phyloP scores from a whole-genome alignment of 192 early-diverging fungal species.

The Powellomyces hirtus region DNA sequence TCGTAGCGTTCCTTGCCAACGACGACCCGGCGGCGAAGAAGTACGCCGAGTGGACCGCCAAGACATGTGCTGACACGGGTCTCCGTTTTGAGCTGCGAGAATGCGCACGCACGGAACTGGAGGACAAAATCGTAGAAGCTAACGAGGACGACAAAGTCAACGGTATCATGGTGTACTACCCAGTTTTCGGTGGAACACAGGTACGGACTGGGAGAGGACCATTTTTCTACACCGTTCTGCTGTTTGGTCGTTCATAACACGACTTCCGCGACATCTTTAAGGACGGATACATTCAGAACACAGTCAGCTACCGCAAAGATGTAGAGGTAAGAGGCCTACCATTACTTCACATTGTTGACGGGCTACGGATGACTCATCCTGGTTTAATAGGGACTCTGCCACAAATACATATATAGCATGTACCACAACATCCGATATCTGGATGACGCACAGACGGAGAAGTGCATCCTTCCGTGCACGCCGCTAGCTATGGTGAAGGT shows the following conservation, averaged over 20 bases:
- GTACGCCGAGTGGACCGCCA: constrained; percentile 95
- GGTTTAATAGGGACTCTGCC: constrained; percentile 69
- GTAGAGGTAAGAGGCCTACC: constrained; percentile 61
- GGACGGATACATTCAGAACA: constrained; percentile 92
- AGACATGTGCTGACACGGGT: constrained; percentile 86
- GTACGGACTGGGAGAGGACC: constrained; percentile 31
- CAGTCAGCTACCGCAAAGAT: constrained; percentile 85
- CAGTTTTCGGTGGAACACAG: constrained; percentile 91
- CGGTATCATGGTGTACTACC: constrained; percentile 99
- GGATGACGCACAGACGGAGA: constrained; percentile 74
- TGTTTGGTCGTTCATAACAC: too few relatives aligned
- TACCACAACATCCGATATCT: constrained; percentile 94
- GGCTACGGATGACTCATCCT: background rate
- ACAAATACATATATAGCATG: constrained; percentile 93
- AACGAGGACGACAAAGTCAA: constrained; percentile 82
- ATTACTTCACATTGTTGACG: too few relatives aligned
- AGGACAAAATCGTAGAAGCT: constrained; percentile 79
- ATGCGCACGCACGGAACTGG: constrained; percentile 77
- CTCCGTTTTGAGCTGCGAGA: constrained; percentile 88
- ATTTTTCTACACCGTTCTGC: too few relatives aligned
- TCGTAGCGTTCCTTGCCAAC: constrained; percentile 96
- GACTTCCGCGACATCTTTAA: constrained; percentile 26
- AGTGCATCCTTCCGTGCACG: constrained; percentile 98
- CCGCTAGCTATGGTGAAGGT: constrained; percentile 96
- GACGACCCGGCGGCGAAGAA: constrained; percentile 83